Conservation (phyloP, 495 filamentous ascomycete species). For the Penicillium bialowiezense region DNA sequence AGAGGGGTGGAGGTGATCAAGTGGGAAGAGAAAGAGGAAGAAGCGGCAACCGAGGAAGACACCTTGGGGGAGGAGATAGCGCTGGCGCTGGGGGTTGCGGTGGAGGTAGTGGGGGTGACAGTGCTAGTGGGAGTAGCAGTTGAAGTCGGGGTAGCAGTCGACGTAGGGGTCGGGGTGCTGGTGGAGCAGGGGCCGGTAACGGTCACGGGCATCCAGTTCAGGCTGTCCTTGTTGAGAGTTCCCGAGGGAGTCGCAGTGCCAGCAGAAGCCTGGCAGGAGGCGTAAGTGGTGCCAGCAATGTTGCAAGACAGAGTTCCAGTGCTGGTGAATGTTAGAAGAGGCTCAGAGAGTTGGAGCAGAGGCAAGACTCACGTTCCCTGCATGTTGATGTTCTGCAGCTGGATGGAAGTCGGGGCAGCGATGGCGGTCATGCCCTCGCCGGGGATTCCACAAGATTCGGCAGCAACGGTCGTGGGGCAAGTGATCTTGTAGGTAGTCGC, state of each 20-base stretch:
- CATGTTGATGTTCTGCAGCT: slow-evolving; percentile 15
- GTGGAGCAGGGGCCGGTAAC: slow-evolving; percentile 19
- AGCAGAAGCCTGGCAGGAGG: slow-evolving; percentile 24
- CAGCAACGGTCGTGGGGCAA: slow-evolving; percentile 20
- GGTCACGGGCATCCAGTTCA: slow-evolving; percentile 31
- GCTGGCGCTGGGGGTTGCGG: neutral
- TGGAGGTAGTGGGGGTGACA: neutral
- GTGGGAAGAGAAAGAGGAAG: slow-evolving; percentile 17
- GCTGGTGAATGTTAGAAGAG: slow-evolving; percentile 12
- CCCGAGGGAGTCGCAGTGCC: slow-evolving; percentile 24
- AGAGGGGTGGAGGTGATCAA: slow-evolving; percentile 15
- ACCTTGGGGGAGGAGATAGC: slow-evolving; percentile 15
- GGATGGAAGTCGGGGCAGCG: slow-evolving; percentile 19
- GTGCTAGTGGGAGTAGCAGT: slow-evolving; percentile 5
- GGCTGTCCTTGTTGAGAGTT: slow-evolving; percentile 16
- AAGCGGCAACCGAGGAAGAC: slow-evolving; percentile 14
- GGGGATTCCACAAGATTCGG: slow-evolving; percentile 20
- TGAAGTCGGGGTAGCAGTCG: slow-evolving; percentile 17
- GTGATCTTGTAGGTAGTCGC: slow-evolving; percentile 29
- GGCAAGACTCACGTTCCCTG: slow-evolving; percentile 19
- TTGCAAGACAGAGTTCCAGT: slow-evolving; percentile 29
- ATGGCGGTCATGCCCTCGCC: slow-evolving; percentile 26
- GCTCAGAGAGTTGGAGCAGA: neutral
- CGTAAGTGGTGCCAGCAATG: slow-evolving; percentile 29
- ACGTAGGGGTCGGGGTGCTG: slow-evolving; percentile 23